These are phyloP conservation scores for Lasiosphaeria miniovina DNA, from an alignment of 495 filamentous ascomycete genomes.

Conservation along the genomic window DNA sequence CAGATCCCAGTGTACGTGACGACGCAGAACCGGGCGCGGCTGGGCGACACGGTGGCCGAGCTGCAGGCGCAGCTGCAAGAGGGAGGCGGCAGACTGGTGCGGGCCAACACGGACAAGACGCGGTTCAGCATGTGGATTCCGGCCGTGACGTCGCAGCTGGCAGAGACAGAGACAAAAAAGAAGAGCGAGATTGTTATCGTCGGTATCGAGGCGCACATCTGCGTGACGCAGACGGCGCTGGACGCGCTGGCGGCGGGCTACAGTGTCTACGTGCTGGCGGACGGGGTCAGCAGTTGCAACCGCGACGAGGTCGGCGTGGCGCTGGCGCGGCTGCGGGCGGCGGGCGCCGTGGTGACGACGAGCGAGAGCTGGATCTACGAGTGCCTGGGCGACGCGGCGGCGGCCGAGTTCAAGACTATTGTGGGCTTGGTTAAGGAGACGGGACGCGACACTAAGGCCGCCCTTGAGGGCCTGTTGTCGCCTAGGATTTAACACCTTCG, in stretches of 20 bases:
- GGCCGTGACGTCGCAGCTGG: conserved; percentile 46
- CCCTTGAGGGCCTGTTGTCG: conserved; percentile 59
- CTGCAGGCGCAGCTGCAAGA: conserved; percentile 42
- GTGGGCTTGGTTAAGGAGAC: conserved; percentile 77
- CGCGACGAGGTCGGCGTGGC: conserved; percentile 76
- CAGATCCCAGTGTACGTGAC: conserved; percentile 76
- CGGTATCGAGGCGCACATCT: conserved; percentile 93
- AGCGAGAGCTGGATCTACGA: conserved; percentile 94
- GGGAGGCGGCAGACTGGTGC: conserved; percentile 26
- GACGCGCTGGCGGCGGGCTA: conserved; percentile 74
- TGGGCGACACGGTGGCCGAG: conserved; percentile 76
- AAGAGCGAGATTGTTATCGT: conserved; percentile 58
- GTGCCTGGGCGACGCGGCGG: conserved; percentile 81
- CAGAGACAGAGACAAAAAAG: conserved; percentile 11
- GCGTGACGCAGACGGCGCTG: conserved; percentile 86
- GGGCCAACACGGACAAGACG: conserved; percentile 74
- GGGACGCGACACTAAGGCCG: conserved; percentile 60
- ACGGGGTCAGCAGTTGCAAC: conserved; percentile 86
- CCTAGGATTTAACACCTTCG: conserved; percentile 47
- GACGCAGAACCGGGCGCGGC: conserved; percentile 72
- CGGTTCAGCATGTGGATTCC: conserved; percentile 78
- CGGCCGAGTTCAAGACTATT: conserved; percentile 70
- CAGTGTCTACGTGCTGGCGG: conserved; percentile 83
- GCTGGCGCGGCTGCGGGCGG: conserved; percentile 67
- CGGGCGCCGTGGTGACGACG: conserved; percentile 77